Evolutionary conservation across 2,329 filamentous ascomycete species (phyloP).

Genomic region (Arthrobotrys conoides): DNA sequence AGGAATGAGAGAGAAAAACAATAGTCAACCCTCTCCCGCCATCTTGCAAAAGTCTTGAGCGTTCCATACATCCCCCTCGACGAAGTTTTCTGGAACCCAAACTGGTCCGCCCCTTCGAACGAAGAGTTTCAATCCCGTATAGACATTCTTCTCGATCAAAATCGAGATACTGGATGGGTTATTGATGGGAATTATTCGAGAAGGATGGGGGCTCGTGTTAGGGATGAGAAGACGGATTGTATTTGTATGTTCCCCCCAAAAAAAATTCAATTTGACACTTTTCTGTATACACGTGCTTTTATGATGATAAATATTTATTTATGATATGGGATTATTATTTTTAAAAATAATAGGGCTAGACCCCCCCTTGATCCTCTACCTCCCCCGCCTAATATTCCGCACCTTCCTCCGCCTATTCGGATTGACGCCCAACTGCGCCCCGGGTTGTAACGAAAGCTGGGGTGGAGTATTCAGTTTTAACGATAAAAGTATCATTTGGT

Average conservation of each 20-base stretch:
- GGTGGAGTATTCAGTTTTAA: conserved; percentile 5
- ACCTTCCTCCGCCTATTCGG: conserved; percentile 34
- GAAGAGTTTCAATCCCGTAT: conserved; percentile 52
- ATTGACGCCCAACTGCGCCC: conserved; percentile 30
- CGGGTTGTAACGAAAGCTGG: conserved; percentile 39
- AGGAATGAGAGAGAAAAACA: not conserved
- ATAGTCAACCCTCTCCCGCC: conserved; percentile 44
- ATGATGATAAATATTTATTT: too few relatives aligned
- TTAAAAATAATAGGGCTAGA: conserved; percentile 38
- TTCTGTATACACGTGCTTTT: not conserved
- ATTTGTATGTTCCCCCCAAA: conserved; percentile 26
- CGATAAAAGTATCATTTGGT: conserved; percentile 50
- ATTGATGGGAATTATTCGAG: conserved; percentile 52
- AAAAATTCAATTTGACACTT: not conserved
- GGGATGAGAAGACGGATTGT: conserved; percentile 40
- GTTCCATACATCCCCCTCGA: conserved; percentile 44
- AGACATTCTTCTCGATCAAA: conserved; percentile 15
- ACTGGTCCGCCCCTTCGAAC: conserved; percentile 26
- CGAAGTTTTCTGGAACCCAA: conserved; percentile 47
- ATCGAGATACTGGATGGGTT: conserved; percentile 41
- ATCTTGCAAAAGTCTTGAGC: conserved; percentile 36
- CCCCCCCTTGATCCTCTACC: conserved; percentile 41
- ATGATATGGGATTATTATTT: too few relatives aligned
- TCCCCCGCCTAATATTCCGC: conserved; percentile 47
- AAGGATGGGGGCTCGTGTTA: conserved; percentile 28